Evolutionary conservation across 352 stramenopile genomes (phyloP), one percentile per base, ranked within the genome.

Genomic region (Phytophthora vignae): DNA sequence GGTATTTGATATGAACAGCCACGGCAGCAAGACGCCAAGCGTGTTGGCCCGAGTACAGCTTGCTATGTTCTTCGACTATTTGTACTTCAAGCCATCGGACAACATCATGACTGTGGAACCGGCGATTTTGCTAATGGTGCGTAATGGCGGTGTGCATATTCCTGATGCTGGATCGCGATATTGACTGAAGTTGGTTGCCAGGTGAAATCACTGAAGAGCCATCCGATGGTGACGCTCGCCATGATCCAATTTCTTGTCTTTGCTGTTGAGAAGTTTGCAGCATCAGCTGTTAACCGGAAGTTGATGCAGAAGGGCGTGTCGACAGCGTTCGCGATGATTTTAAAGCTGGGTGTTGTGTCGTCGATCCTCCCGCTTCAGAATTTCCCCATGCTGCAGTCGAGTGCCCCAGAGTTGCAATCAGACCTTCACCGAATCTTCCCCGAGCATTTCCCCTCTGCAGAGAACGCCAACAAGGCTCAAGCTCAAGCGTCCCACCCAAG

Each of bases 181-280:
- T 40, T 64, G 25, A 71, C 60, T 53, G 19, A 44, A 54, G 33
- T 29, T 56, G 12, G 46, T 60, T 61, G 14, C 22, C 46, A 94
- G 87, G 84, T 92, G 21, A 95, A 95, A 73, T 94, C 86, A n/a
- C 73, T 95, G 19, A 94, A 93, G 71, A 95, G 88, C 53, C 88
- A 95, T 58, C 86, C 88, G 4, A 88, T 90, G 58, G 87, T 95
- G 67, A 94, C 88, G 15, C 79, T 95, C 17, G 77, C 86, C 4
- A 94, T 95, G 88, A 87, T 95, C 14, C 88, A 95, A 65, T 95
- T 95, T 58, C 77, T 95, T 19, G 85, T 95, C 1, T 95, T 94
- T 62, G 86, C 88, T 7, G 88, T 95, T 11, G 88, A 95, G 59
- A 95, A 95, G 31, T 95, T 94, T 72, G 85, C 88, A n/a, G 78